Conservation (phyloP, 352 stramenopile genomes). For the Globisporangium cystogenes region DNA sequence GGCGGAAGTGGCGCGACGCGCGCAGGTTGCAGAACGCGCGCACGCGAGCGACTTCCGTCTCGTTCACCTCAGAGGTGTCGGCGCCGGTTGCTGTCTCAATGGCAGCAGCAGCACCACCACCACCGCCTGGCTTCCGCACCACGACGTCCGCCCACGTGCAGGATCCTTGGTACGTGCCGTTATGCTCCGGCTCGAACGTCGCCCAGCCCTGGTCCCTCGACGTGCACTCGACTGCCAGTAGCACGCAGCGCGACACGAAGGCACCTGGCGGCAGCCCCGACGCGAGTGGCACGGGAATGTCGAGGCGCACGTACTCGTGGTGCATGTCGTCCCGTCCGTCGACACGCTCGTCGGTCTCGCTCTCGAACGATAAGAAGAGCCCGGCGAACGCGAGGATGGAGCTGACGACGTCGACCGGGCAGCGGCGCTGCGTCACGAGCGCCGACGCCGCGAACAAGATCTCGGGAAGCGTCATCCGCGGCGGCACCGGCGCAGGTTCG, state of each 20-base stretch:
- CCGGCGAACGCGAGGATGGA: constrained; percentile 40
- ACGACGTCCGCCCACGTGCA: constrained; percentile 65
- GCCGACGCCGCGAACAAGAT: constrained; percentile 38
- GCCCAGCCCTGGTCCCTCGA: constrained; percentile 78
- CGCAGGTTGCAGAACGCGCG: constrained; percentile 49
- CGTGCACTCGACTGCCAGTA: constrained; percentile 44
- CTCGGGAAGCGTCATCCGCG: constrained; percentile 19
- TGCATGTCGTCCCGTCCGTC: constrained; percentile 39
- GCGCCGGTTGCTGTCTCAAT: not conserved
- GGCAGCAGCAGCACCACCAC: not conserved
- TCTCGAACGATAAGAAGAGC: constrained; percentile 42
- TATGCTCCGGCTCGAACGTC: constrained; percentile 27
- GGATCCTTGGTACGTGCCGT: constrained; percentile 50
- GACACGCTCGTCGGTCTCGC: constrained; percentile 22
- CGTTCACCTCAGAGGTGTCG: not conserved
- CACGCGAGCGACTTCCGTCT: constrained; percentile 19
- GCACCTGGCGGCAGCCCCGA: constrained; percentile 43
- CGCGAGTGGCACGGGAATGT: constrained; percentile 15
- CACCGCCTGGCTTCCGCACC: constrained; percentile 21
- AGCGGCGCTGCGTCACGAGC: constrained; percentile 26
- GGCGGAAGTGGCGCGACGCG: constrained; percentile 31
- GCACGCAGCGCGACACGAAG: constrained; percentile 25
- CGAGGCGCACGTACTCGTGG: constrained; percentile 37
- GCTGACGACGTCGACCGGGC: constrained; percentile 18
- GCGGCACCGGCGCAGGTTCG: constrained; percentile 30